Evolutionary conservation across 805 yeast genomes (phyloP).

Genomic region (Saturnispora diversa): DNA sequence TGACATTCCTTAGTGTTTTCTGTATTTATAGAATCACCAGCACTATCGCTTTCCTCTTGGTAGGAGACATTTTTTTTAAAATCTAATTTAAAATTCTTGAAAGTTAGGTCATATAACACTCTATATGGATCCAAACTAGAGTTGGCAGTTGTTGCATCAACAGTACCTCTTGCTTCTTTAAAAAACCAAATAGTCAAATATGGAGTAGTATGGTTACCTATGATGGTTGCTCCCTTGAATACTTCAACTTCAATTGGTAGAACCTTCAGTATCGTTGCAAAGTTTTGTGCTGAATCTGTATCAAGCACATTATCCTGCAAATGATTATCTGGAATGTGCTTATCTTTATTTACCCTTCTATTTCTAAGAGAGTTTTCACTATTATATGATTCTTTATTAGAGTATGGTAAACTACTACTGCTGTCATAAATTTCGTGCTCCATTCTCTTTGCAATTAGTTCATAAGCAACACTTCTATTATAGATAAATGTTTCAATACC

Average conservation of each 20-base stretch:
- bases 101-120: slow-evolving; percentile 35
- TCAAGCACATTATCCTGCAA: no score
- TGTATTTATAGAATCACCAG: not conserved
- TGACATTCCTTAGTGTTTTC: not conserved
- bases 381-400: not conserved
- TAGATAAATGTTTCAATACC: slow-evolving; percentile 82
- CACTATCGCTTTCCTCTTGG: slow-evolving; percentile 23
- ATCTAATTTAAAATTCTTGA: slow-evolving; percentile 48
- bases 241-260: slow-evolving; percentile 60
- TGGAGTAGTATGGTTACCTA: slow-evolving; percentile 77
- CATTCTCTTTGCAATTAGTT: slow-evolving; percentile 22
- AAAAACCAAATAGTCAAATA: slow-evolving; percentile 60
- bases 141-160: slow-evolving; percentile 48
- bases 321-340: no score
- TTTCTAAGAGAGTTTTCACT: slow-evolving; percentile 2
- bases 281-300: no score
- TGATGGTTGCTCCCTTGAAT: slow-evolving; percentile 60
- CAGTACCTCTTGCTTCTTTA: slow-evolving; percentile 41
- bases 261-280: slow-evolving; percentile 28
- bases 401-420: no score
- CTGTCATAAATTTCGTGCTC: no score
- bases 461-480: slow-evolving; percentile 74
- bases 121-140: slow-evolving; percentile 49
- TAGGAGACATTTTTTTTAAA: slow-evolving; percentile 68
- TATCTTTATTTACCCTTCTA: slow-evolving; percentile 1